A percentile compares a stretch with the other conserved stretches of the same genome.
Evolutionary conservation across 2,329 filamentous ascomycete species (phyloP).

Genomic region (Fusarium oligoseptatum): DNA sequence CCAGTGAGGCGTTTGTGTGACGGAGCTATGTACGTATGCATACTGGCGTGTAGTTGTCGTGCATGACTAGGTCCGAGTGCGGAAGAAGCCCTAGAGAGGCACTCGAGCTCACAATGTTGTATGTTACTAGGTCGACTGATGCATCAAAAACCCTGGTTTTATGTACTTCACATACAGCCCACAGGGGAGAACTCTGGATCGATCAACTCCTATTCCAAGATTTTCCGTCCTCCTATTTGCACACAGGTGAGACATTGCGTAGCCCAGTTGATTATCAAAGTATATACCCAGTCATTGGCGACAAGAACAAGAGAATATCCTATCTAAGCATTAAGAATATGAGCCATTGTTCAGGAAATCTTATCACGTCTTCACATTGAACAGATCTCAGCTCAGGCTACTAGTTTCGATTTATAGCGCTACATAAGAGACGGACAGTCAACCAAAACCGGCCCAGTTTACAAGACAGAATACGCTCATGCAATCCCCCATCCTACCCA

Average conservation of each 20-base stretch:
- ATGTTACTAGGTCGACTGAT: too few species aligned
- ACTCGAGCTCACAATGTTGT: background rate
- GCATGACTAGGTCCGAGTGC: background rate
- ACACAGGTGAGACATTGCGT: background rate
- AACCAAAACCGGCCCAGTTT: background rate
- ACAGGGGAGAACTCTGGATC: too few species aligned
- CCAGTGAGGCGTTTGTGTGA: background rate
- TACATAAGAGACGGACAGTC: background rate
- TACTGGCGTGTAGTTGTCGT: background rate
- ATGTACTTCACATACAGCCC: too few species aligned
- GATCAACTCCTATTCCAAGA: too few species aligned
- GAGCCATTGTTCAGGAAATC: accelerated
- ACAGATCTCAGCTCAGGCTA: background rate
- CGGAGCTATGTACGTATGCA: background rate
- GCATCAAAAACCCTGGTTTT: too few species aligned
- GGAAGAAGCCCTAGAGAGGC: background rate
- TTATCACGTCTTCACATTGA: background rate
- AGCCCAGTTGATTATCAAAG: accelerated
- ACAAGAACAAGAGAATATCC: too few species aligned
- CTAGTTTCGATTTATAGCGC: background rate
- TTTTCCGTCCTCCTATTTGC: too few species aligned
- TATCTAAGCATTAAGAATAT: background rate
- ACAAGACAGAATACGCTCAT: background rate
- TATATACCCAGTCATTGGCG: too few species aligned
- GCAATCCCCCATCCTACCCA: background rate